phyloP scores from a whole-genome alignment of 164 flowering plant species.

The Cinnamomum chago region DNA sequence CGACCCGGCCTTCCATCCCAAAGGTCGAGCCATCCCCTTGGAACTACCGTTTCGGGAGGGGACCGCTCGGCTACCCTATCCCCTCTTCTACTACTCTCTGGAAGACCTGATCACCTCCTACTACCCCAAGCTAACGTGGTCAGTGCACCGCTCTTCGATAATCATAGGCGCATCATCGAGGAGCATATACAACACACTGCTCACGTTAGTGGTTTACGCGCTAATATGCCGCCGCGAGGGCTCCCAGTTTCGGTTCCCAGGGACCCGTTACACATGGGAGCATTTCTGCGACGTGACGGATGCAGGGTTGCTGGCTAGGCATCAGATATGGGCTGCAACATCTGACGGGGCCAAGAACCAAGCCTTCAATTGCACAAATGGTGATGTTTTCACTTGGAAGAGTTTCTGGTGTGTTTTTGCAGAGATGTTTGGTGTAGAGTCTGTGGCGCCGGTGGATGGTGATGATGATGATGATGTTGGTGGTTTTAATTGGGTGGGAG shows the following conservation, averaged over 20 bases:
- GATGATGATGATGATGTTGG: neutral
- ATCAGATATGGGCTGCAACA: conserved; percentile 33
- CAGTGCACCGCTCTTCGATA: conserved; percentile 33
- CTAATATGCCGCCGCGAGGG: conserved; percentile 20
- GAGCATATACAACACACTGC: conserved; percentile 14
- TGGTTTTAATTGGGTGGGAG: conserved; percentile 7
- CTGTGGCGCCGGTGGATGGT: neutral
- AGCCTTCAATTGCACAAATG: conserved; percentile 33
- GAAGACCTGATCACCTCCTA: conserved; percentile 26
- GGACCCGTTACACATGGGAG: conserved; percentile 30
- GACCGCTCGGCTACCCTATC: conserved; percentile 22
- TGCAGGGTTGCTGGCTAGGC: conserved; percentile 22
- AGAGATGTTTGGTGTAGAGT: conserved; percentile 11
- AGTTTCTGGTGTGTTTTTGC: conserved; percentile 10
- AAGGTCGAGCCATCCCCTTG: conserved; percentile 1
- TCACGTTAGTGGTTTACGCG: conserved; percentile 21
- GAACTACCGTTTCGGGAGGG: conserved; percentile 27
- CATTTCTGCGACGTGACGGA: conserved; percentile 30
- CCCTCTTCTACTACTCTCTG: conserved; percentile 28
- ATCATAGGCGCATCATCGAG: conserved; percentile 30
- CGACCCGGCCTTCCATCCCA: conserved; percentile 2
- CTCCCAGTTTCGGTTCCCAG: conserved; percentile 27
- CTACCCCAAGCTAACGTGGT: conserved; percentile 18
- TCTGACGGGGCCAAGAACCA: conserved; percentile 27
- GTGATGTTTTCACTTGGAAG: conserved; percentile 35